Base-by-base conservation (phyloP, 2,329 filamentous ascomycete genomes). In the Myotisia sp. region DNA sequence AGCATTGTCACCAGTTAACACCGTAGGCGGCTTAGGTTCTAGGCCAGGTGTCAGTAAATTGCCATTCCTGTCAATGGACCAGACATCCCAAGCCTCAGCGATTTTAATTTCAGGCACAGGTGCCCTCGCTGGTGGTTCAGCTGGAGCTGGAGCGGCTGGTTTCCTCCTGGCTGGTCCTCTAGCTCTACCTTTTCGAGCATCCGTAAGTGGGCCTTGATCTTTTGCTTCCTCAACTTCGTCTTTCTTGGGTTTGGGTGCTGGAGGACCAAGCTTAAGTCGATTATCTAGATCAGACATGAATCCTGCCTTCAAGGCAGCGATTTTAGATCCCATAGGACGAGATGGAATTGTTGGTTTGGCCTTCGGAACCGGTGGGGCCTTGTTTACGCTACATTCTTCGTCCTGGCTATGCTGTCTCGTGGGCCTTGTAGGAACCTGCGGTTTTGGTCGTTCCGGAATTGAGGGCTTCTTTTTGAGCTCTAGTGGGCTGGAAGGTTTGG, bases 261-360 rank as follows among this genome's bases (percentile, higher is more conserved):
- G 76, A n/a, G 86, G 87, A 1, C 90, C 90, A 22, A 92, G 62
- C 51, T 84, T 78, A 18, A 98, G 65, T 31, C 85, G 79, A 47
- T 84, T 86, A 57, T 95, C 93, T 26, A 98, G 64, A 50, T 95
- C 87, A 28, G 76, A 85, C 69, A 98, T 75, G 56, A 98, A 95
- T 3, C 82, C 84, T 23, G 82, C 82, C 58, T 92, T 85, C 20
- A 98, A 64, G 16, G 83, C 80, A 10, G 86, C 84, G 53, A 98
- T 92, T 63, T 95, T 95, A 47, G 75, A 73, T 6, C 82, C 82
- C 27, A 70, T 68, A 2, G 85, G 82, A 29, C 84, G 74, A 9
- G 76, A 71, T 7, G 90, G 86, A 2, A 95, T 71, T 0, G 75
- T 71, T 3, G 90, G 86, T 53, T 94, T 95, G n/a, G 72, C 58